These are phyloP conservation scores for Lepiota venenata DNA, from an alignment of 768 basidiomycete species.

Conservation along the genomic window DNA sequence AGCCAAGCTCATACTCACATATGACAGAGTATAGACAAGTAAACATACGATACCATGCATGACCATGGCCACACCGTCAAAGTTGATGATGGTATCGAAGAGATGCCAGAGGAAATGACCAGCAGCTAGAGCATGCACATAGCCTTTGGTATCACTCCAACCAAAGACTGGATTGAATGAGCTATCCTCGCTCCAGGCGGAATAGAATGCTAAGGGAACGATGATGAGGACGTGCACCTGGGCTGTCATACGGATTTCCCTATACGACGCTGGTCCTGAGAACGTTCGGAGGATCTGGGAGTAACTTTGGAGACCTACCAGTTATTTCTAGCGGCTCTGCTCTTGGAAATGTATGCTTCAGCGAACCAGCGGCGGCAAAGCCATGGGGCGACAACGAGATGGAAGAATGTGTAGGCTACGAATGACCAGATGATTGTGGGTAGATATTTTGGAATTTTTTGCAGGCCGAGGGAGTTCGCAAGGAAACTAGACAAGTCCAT, in stretches of 20 bases:
- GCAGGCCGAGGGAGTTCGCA: slow-evolving; percentile 40
- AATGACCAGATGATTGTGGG: slow-evolving; percentile 52
- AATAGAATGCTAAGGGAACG: slow-evolving; percentile 58
- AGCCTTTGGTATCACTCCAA: slow-evolving; percentile 58
- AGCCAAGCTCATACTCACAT: slow-evolving; percentile 40
- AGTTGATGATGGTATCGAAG: slow-evolving; percentile 66
- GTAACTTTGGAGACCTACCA: slow-evolving; percentile 41
- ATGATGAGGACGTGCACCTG: slow-evolving; percentile 69
- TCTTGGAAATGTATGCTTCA: slow-evolving; percentile 44
- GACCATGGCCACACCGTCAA: slow-evolving; percentile 70
- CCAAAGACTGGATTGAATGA: slow-evolving; percentile 68
- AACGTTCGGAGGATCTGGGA: slow-evolving; percentile 3
- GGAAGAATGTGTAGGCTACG: slow-evolving; percentile 53
- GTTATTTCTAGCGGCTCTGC: slow-evolving; percentile 47
- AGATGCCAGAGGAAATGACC: slow-evolving; percentile 89
- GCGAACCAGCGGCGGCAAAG: slow-evolving; percentile 46
- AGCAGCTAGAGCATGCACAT: slow-evolving; percentile 63
- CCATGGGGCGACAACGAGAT: slow-evolving; percentile 55
- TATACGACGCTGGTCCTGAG: slow-evolving; percentile 22
- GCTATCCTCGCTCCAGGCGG: slow-evolving; percentile 41
- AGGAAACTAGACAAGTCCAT: slow-evolving; percentile 19
- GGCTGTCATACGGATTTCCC: slow-evolving; percentile 71
- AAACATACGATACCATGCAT: slow-evolving; percentile 74
- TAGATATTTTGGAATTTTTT: slow-evolving; percentile 52
- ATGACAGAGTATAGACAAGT: slow-evolving; percentile 62